Percentiles rank a stretch among this genome's conserved stretches.
phyloP scores from a whole-genome alignment of 345 rosid species.

The Arabis hirsuta region DNA sequence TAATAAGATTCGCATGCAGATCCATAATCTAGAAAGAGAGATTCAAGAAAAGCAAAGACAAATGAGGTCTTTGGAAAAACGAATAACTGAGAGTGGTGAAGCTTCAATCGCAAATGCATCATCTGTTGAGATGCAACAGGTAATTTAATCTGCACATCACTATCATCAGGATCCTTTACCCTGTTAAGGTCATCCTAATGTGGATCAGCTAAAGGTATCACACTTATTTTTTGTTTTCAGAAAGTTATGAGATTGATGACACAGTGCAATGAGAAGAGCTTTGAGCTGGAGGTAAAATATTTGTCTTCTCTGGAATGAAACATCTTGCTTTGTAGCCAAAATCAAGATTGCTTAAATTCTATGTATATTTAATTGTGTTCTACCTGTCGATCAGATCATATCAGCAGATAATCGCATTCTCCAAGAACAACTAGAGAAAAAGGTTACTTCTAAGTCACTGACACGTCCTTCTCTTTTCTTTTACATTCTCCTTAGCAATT shows the following conservation, averaged over 20 bases:
- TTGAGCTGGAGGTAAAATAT: slow-evolving; percentile 83
- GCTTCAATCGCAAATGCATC: slow-evolving; percentile 87
- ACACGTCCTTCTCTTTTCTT: slow-evolving; percentile 1
- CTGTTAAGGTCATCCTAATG: slow-evolving; percentile 2
- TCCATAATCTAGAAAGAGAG: slow-evolving; percentile 77
- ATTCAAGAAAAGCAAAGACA: slow-evolving; percentile 86
- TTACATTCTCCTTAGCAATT: slow-evolving; percentile 15
- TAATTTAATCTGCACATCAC: slow-evolving; percentile 14
- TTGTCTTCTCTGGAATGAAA: background rate
- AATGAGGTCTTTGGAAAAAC: slow-evolving; percentile 78
- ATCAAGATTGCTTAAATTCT: slow-evolving; percentile 5
- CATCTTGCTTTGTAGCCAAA: background rate
- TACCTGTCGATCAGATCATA: slow-evolving; percentile 64
- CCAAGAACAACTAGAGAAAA: slow-evolving; percentile 86
- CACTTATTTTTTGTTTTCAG: slow-evolving; percentile 47
- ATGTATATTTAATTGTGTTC: slow-evolving; percentile 34
- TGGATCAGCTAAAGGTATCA: slow-evolving; percentile 11
- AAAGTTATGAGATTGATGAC: slow-evolving; percentile 82
- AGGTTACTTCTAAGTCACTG: slow-evolving; percentile 54
- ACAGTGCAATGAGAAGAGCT: slow-evolving; percentile 85
- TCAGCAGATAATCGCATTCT: slow-evolving; percentile 92
- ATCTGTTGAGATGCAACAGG: slow-evolving; percentile 84
- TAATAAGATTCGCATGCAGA: slow-evolving; percentile 45
- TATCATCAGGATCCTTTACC: slow-evolving; percentile 6
- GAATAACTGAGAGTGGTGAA: slow-evolving; percentile 80